These are phyloP conservation scores for Puccinia polysora DNA, from an alignment of 1,284 basidiomycete species.

Conservation along the genomic window DNA sequence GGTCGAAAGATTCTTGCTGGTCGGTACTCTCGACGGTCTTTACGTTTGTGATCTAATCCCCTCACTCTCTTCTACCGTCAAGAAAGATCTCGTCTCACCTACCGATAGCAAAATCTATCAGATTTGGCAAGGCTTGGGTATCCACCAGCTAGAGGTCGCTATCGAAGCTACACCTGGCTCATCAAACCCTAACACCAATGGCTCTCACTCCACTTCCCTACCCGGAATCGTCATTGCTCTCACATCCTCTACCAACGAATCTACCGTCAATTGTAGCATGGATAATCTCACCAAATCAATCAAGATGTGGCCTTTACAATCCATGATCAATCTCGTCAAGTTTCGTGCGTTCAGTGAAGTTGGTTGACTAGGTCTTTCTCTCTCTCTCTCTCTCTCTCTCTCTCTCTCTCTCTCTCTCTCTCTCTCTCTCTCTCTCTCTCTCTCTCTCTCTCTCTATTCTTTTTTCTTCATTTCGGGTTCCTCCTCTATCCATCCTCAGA, in stretches of 20 bases:
- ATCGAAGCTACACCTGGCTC: constrained; percentile 2
- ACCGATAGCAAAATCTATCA: constrained; percentile 38
- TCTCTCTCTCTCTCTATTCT: too few relatives aligned
- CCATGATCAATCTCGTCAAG: constrained; percentile 40
- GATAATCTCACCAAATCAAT: constrained; percentile 28
- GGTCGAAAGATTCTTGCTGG: constrained; percentile 31
- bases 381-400: too few relatives aligned
- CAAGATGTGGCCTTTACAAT: constrained; percentile 37
- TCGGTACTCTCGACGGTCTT: constrained; percentile 34
- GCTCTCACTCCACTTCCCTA: too few relatives aligned
- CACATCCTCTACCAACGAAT: constrained; percentile 27
- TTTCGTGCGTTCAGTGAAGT: constrained; percentile 41
- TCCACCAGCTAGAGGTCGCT: constrained; percentile 38
- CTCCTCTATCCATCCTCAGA: too few relatives aligned
- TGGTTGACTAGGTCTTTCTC: neutral
- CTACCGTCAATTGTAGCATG: neutral
- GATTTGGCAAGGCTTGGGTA: constrained; percentile 31
- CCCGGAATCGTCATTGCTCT: constrained; percentile 36
- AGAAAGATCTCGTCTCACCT: constrained; percentile 26
- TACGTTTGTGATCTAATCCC: constrained; percentile 38
- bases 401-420: too few relatives aligned
- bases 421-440: too few relatives aligned
- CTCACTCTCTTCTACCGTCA: constrained; percentile 23
- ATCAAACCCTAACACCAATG: too few relatives aligned
- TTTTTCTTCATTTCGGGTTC: too few relatives aligned